Evolutionary conservation across 495 filamentous ascomycete species (phyloP).

Genomic region (Friedmanniomyces simplex): DNA sequence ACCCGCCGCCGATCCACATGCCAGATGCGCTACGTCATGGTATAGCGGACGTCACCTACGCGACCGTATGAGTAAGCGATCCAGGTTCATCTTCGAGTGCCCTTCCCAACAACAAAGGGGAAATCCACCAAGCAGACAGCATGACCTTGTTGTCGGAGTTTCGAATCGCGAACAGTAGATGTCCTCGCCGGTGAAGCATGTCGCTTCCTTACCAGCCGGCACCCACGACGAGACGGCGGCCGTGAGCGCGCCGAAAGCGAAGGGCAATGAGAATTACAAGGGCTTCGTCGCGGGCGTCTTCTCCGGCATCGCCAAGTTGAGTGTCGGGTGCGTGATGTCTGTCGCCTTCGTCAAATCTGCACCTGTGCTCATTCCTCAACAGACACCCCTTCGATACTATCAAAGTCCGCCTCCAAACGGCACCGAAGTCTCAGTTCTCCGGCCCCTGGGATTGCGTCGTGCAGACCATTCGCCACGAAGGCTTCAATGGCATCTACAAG

Average conservation of each 20-base stretch:
- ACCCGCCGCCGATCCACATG: too few relatives aligned
- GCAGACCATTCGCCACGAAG: slow-evolving; percentile 71
- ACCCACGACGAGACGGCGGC: background rate
- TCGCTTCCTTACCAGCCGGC: background rate
- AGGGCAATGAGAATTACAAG: slow-evolving; percentile 50
- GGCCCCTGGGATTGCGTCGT: slow-evolving; percentile 81
- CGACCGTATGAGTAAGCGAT: too few relatives aligned
- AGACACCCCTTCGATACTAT: slow-evolving; percentile 85
- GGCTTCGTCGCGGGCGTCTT: slow-evolving; percentile 93
- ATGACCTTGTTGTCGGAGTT: background rate
- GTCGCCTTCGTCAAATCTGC: background rate
- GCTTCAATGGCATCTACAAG: slow-evolving; percentile 73
- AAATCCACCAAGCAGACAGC: too few relatives aligned
- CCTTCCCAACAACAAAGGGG: too few relatives aligned
- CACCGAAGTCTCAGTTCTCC: slow-evolving; percentile 59
- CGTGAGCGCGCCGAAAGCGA: slow-evolving; percentile 1
- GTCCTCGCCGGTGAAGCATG: slow-evolving; percentile 11
- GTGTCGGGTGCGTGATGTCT: slow-evolving; percentile 44
- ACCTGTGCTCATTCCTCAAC: background rate
- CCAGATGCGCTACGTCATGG: too few relatives aligned
- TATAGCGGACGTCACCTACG: too few relatives aligned
- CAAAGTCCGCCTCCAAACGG: slow-evolving; percentile 93
- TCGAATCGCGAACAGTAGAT: background rate
- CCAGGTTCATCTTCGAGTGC: too few relatives aligned
- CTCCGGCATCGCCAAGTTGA: slow-evolving; percentile 82